These are phyloP conservation scores for Apiospora aurea DNA, from an alignment of 2,329 filamentous ascomycete genomes.

Conservation along the genomic window DNA sequence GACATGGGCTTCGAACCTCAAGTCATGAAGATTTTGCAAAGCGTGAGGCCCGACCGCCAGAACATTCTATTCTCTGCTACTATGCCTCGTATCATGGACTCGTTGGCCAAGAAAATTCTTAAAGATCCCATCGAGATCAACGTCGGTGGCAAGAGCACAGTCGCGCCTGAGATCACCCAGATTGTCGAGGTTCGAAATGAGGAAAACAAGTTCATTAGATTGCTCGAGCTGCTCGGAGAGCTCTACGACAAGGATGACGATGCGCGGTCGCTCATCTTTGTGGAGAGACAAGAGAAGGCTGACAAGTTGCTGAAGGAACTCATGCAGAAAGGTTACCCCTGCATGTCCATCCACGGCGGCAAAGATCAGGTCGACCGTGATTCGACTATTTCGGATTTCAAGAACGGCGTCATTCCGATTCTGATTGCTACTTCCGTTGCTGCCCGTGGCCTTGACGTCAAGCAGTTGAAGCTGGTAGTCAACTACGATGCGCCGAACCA, in stretches of 20 bases:
- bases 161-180: conserved; percentile 92
- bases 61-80: conserved; percentile 96
- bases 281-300: conserved; percentile 89
- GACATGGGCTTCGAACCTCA: conserved; percentile 99
- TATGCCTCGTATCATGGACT: conserved; percentile 95
- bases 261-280: conserved; percentile 87
- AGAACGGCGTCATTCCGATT: conserved; percentile 86
- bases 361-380: conserved; percentile 94
- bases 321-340: conserved; percentile 85
- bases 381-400: conserved; percentile 92
- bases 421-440: conserved; percentile 95
- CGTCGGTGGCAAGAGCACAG: conserved; percentile 86
- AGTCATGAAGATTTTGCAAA: conserved; percentile 94
- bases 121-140: conserved; percentile 88
- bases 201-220: conserved; percentile 80
- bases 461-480: conserved; percentile 93
- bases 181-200: conserved; percentile 88
- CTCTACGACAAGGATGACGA: conserved; percentile 89
- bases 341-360: conserved; percentile 92
- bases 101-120: conserved; percentile 86
- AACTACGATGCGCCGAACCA: conserved; percentile 96
- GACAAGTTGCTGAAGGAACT: conserved; percentile 81
- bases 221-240: conserved; percentile 87
- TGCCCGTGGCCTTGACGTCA: conserved; percentile 92
- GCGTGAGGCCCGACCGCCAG: conserved; percentile 90